Evolutionary conservation across 2,329 filamentous ascomycete species (phyloP).

Genomic region (Daldinia sp.): DNA sequence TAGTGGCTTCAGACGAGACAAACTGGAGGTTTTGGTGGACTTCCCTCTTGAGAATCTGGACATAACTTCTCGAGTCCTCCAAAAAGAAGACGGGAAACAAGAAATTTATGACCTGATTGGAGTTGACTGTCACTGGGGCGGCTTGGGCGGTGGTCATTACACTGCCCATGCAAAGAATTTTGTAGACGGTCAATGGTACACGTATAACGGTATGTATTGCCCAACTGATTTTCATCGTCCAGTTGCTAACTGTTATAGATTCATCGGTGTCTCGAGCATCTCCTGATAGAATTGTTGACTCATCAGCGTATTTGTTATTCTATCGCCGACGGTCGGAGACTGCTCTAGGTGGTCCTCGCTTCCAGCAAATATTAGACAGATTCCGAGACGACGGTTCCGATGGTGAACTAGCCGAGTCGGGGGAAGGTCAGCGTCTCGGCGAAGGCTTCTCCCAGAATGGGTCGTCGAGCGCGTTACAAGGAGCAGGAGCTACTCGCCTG

Average conservation of each 20-base stretch:
- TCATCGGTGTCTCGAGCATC: constrained; percentile 76
- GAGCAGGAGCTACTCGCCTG: constrained; percentile 80
- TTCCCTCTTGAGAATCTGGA: constrained; percentile 92
- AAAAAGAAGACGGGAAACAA: constrained; percentile 83
- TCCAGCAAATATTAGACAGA: constrained; percentile 76
- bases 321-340: constrained; percentile 85
- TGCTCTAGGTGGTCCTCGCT: constrained; percentile 82
- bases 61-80: constrained; percentile 80
- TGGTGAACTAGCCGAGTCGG: constrained; percentile 65
- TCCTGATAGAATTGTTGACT: constrained; percentile 73
- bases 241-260: constrained; percentile 70
- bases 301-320: constrained; percentile 91
- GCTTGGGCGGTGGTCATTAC: constrained; percentile 94
- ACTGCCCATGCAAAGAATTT: constrained; percentile 96
- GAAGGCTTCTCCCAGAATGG: constrained; percentile 85
- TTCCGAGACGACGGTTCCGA: constrained; percentile 66
- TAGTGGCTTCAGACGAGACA: constrained; percentile 83
- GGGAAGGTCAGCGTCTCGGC: constrained; percentile 90
- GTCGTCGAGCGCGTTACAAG: constrained; percentile 88
- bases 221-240: background rate
- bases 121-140: constrained; percentile 95
- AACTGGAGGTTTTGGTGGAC: constrained; percentile 90
- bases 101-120: constrained; percentile 93
- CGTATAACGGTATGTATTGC: constrained; percentile 84
- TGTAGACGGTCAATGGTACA: constrained; percentile 89